Evolutionary conservation across 495 filamentous ascomycete species (phyloP), one percentile per base, ranked within the genome.

Genomic region (Penicillium antarcticum): DNA sequence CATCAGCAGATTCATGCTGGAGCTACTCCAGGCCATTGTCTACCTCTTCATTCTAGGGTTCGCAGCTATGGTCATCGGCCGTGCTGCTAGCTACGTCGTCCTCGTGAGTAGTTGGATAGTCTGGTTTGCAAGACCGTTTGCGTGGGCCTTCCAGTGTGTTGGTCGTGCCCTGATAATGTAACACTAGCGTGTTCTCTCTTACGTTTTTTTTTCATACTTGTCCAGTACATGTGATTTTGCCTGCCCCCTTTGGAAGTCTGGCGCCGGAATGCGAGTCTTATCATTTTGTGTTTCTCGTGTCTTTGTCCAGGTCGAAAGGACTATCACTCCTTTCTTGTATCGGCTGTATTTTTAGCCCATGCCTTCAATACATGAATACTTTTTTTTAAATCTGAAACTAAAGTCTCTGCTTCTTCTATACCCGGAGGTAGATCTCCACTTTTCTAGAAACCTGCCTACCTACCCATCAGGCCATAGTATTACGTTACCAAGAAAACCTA

Each of bases 61-160:
- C 46, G 48, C 64, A 2, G 58, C 63, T 14, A 45, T 72, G 42
- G 24, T 75, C 14, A 33, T 74, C 3, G 64, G 63, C 4, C 69
- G 68, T 14, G 51, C 60, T 32, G 61, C 67, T 2, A 60, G 66
- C 9, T 74, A 72, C 36, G 47, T 73, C 23, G 56, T 72, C 29
- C 57, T 73, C 16, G 56, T 75, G 26, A 65, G 63, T 3, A 67
- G 60, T 33, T 77, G 74, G 74, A 57, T 77, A 14, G 37, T 72
- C 5, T 77, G 74, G 74, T 67, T 77, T 45, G 60, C 57, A 1
- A 65, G 52, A 21, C 74, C 74, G 5, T 67, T 77, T 61, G 65
- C 58, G 0, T 72, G 67, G 65, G 48, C 58, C 10, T 62, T 74
- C 23, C 62, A 70, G 9, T 50, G 55, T 21, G 33, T 73, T 18